Evolutionary conservation across 148 eudicot genomes (phyloP).

Genomic region (Diospyros kaki): DNA sequence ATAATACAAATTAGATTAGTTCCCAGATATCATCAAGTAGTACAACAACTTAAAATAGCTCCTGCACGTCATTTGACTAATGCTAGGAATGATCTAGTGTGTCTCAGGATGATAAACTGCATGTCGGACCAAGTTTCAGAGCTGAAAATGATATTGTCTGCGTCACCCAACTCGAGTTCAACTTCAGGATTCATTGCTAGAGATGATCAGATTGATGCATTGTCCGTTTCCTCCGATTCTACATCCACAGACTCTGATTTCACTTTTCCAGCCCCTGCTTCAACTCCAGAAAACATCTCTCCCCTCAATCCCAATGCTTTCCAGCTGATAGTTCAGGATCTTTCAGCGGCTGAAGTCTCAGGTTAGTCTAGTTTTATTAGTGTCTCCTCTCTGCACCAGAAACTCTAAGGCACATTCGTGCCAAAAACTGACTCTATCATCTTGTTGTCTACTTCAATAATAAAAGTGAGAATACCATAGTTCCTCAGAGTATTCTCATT

Average conservation of each 20-base stretch:
- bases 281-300: constrained; percentile 57
- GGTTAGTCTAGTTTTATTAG: constrained; percentile 65
- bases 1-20: constrained; percentile 13
- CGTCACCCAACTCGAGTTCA: constrained; percentile 60
- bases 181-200: constrained; percentile 51
- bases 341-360: constrained; percentile 67
- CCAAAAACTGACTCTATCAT: background rate
- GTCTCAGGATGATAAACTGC: constrained; percentile 97
- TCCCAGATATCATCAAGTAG: background rate
- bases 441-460: constrained; percentile 2
- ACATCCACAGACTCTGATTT: constrained; percentile 77
- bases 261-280: constrained; percentile 64
- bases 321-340: constrained; percentile 82
- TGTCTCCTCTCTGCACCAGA: constrained; percentile 28
- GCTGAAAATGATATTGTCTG: constrained; percentile 81
- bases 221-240: constrained; percentile 67
- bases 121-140: constrained; percentile 94
- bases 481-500: background rate
- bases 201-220: constrained; percentile 52
- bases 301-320: constrained; percentile 56
- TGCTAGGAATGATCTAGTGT: constrained; percentile 74
- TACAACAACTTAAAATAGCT: constrained; percentile 17
- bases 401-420: constrained; percentile 10
- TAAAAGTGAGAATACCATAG: background rate
- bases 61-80: constrained; percentile 48